These are phyloP conservation scores for Cordyceps cicadae DNA, from an alignment of 2,329 filamentous ascomycete species.

Conservation along the genomic window DNA sequence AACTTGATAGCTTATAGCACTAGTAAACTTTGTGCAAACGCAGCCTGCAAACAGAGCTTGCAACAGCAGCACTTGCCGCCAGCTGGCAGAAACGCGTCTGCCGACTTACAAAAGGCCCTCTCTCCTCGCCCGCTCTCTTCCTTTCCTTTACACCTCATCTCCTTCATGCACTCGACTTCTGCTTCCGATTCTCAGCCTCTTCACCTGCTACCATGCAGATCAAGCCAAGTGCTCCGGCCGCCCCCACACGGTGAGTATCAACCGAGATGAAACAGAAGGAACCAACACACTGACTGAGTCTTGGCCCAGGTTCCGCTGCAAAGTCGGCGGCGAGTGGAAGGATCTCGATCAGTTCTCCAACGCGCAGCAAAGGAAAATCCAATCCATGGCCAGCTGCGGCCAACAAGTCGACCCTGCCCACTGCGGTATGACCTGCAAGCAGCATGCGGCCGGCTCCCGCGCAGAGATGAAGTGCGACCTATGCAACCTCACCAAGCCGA, in stretches of 20 bases:
- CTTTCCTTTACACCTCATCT: too few relatives aligned
- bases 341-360: conserved; percentile 24
- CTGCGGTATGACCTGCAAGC: conserved; percentile 29
- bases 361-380: conserved; percentile 23
- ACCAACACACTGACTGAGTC: not conserved
- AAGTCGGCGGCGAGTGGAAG: conserved; percentile 17
- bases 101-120: too few relatives aligned
- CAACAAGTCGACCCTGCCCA: conserved; percentile 21
- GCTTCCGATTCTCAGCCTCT: not conserved
- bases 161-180: not conserved
- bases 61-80: not conserved
- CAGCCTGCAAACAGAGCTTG: not conserved
- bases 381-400: not conserved
- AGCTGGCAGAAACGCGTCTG: not conserved
- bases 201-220: not conserved
- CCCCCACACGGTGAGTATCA: not conserved
- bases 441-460: conserved; percentile 21
- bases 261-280: not conserved
- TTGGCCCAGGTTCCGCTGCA: not conserved
- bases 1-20: too few relatives aligned
- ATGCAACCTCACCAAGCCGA: conserved; percentile 22
- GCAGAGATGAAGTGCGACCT: conserved; percentile 24
- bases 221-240: not conserved
- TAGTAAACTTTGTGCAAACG: not conserved
- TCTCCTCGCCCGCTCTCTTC: too few relatives aligned